Evolutionary conservation across 2,329 filamentous ascomycete species (phyloP), one percentile per base, ranked within the genome.

Genomic region (Bipolaris victoriae): DNA sequence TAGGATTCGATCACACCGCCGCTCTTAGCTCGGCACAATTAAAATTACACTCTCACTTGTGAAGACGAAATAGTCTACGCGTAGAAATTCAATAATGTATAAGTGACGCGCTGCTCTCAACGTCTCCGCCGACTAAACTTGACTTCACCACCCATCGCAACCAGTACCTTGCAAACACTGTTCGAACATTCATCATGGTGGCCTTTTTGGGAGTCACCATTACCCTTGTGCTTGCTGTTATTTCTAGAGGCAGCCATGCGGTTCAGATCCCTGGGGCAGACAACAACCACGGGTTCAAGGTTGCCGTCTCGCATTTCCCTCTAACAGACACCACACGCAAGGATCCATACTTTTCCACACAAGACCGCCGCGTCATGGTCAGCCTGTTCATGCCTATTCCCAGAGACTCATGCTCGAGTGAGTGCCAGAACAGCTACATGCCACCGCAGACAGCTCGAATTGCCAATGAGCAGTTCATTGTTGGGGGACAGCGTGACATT

Each of bases 321-420:
- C 44, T 69, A 6, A 58, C 43, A 5, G 52, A 61, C 24, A 26
- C 35, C 2, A 13, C 55, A 5, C 48, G 24, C 9, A 59, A 66
- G 16, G 59, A 56, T 22, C 35, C 57, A 2, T 52, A 61, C 20
- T 36, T 18, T 7, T 24, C 49, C 7, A 37, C 36, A 3, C 13
- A 57, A 20, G 41, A 64, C 18, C 57, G 64, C 10, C 55, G 51
- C n/a, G 36, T 67, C n/a, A 63, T 59, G 55, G 59, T 63, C 22
- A 69, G 65, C 45, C 31, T 71, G 5, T 71, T 69, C 54, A 49
- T 70, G 52, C 70, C 67, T 29, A 37, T 71, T 3, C 35, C 55
- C 3, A 55, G 47, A 11, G 31, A 33, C 2, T 49, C 48, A 1
- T 71, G 67, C 39, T 49, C 44, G 5, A 52, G 26, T 0, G 47